These are phyloP conservation scores for Chrysophaeum taylorii DNA, from an alignment of 352 stramenopile species.

Conservation along the genomic window DNA sequence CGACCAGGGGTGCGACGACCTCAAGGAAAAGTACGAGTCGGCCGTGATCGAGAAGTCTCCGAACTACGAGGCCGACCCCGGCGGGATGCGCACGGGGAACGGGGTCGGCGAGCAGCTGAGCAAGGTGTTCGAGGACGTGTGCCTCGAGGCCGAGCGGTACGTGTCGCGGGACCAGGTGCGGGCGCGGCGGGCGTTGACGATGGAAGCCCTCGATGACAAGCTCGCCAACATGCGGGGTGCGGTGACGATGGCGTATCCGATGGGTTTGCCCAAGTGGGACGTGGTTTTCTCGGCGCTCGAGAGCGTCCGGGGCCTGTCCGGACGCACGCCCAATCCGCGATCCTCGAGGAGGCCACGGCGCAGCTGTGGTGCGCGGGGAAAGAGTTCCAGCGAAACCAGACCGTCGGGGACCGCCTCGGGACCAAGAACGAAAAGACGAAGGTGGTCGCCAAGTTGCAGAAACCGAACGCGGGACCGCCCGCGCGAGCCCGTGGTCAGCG, in stretches of 20 bases:
- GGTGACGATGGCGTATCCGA: slow-evolving; percentile 84
- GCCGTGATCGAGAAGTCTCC: slow-evolving; percentile 44
- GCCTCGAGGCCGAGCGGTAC: slow-evolving; percentile 15
- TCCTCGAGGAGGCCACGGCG: slow-evolving; percentile 64
- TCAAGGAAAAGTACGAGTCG: slow-evolving; percentile 51
- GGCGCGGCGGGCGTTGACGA: slow-evolving; percentile 49
- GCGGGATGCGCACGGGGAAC: slow-evolving; percentile 69
- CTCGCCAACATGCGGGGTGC: slow-evolving; percentile 76
- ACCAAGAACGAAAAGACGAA: slow-evolving; percentile 86
- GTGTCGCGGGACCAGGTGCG: slow-evolving; percentile 42
- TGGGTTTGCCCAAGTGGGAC: slow-evolving; percentile 79
- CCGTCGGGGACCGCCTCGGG: slow-evolving; percentile 72
- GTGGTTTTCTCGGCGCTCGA: slow-evolving; percentile 69
- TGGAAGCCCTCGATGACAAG: slow-evolving; percentile 69
- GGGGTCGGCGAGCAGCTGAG: slow-evolving; percentile 64
- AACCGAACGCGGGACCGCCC: slow-evolving; percentile 68
- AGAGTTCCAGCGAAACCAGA: slow-evolving; percentile 78
- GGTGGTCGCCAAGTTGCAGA: slow-evolving; percentile 71
- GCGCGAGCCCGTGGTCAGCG: slow-evolving; percentile 62
- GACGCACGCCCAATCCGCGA: neutral
- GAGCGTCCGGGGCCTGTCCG: slow-evolving; percentile 31
- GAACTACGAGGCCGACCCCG: slow-evolving; percentile 68
- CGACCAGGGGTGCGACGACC: slow-evolving; percentile 34
- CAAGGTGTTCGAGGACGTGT: slow-evolving; percentile 48
- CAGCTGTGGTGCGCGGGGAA: slow-evolving; percentile 89